Base-by-base conservation (phyloP, 108 stramenopile genomes). In the Pseudonitzschia multistriata region DNA sequence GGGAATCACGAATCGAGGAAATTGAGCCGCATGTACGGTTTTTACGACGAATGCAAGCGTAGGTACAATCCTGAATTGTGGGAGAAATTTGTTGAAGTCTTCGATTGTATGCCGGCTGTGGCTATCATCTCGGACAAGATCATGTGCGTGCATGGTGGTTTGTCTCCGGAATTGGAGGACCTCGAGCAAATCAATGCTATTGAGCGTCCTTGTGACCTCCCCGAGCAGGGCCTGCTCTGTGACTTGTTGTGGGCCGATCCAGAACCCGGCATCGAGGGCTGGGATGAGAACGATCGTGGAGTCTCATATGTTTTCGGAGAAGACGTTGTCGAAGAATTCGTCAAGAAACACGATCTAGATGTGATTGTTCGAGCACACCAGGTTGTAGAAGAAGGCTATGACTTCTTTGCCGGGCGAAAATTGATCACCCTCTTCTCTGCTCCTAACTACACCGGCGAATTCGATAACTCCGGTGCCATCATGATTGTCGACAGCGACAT, bases 301-400 rank as follows among this genome's bases (percentile, higher is more conserved):
- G 97, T 97, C 5, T 89, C 87, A 29, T 99, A 96, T 77, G 97
- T 97, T 30, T 99, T 99, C 72, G 98, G 98, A 21, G 96, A 97
- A 70, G 98, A 99, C 68, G 95, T 97, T 70, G 96, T 97, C 34
- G 83, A 87, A 27, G 85, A 95, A 61, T 98, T 98, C 71, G 73
- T 97, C 40, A 77, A 93, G 49, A 81, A 91, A 76, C 96, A 97
- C 73, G 97, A 97, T 82, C 82, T 97, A 53, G 98, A 99, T 60
- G 84, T 99, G 31, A 92, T 99, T 72, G 97, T 96, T 79, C 81
- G 98, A 42, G 98, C 97, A 10, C 98, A 99, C 80, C 98, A 98
- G 83, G 98, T 98, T 36, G 98, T 97, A 15, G 98, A 98, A 80
- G 98, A 98, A 74, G 98, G 98, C 33, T 98, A 98, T 72, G 97